Percentiles rank a stretch among this genome's conserved stretches.
phyloP scores from a whole-genome alignment of 345 rosid species.

The Citrus trifoliata region DNA sequence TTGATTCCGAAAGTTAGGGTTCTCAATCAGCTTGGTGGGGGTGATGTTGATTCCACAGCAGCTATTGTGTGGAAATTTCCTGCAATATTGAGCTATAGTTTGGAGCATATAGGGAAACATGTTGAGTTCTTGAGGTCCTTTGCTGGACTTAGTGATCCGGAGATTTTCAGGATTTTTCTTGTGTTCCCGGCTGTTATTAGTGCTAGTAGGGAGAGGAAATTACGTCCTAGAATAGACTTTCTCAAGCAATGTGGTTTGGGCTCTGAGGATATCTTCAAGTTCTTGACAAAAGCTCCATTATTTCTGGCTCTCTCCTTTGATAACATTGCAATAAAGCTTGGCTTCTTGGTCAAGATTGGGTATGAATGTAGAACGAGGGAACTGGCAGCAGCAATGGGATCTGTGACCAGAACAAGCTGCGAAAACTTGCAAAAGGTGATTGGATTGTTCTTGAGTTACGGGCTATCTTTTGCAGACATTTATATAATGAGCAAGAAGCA shows the following conservation, averaged over 20 bases:
- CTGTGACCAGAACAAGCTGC: slow-evolving; percentile 73
- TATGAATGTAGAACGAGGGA: slow-evolving; percentile 56
- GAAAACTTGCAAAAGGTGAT: slow-evolving; percentile 76
- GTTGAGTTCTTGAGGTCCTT: slow-evolving; percentile 55
- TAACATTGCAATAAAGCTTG: slow-evolving; percentile 59
- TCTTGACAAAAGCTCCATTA: slow-evolving; percentile 66
- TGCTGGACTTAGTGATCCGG: slow-evolving; percentile 54
- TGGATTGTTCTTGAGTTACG: slow-evolving; percentile 52
- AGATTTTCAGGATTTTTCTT: slow-evolving; percentile 61
- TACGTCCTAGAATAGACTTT: slow-evolving; percentile 59
- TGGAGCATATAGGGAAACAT: slow-evolving; percentile 53
- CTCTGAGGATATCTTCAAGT: slow-evolving; percentile 63
- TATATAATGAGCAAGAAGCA: slow-evolving; percentile 75
- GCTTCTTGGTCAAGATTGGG: slow-evolving; percentile 67
- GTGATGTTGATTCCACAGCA: slow-evolving; percentile 56
- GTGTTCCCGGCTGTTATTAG: slow-evolving; percentile 66
- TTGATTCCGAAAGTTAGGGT: slow-evolving; percentile 58
- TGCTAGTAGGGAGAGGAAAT: slow-evolving; percentile 64
- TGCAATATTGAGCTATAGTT: slow-evolving; percentile 49
- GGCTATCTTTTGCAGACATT: slow-evolving; percentile 55
- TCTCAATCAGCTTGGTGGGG: slow-evolving; percentile 61
- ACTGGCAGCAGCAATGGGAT: slow-evolving; percentile 60
- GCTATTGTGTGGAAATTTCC: slow-evolving; percentile 57
- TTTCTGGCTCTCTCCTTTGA: slow-evolving; percentile 59
- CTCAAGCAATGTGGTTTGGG: slow-evolving; percentile 65